Evolutionary conservation across 2,329 filamentous ascomycete genomes (phyloP).

Genomic region (Xylariaceae sp.): DNA sequence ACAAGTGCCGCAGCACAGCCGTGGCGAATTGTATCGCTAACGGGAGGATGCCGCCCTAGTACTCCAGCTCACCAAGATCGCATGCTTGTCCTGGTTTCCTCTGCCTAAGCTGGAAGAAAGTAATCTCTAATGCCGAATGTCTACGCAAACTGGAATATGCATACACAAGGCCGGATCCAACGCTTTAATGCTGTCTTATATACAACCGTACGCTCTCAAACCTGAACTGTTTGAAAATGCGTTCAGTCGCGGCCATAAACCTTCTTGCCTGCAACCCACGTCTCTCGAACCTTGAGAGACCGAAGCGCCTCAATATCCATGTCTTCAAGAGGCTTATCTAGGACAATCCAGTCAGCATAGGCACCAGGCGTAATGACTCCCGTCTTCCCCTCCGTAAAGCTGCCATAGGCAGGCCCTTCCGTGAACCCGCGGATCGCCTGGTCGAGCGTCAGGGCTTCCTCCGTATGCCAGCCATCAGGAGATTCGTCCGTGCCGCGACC

Average conservation of each 20-base stretch:
- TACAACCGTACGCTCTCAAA: no score
- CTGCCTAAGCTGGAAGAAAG: no score
- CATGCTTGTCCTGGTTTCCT: no score
- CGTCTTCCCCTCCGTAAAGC: slow-evolving; percentile 63
- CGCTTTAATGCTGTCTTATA: no score
- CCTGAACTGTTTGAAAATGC: no score
- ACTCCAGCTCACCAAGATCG: no score
- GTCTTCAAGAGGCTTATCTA: slow-evolving; percentile 62
- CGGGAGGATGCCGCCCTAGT: no score
- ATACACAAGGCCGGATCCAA: no score
- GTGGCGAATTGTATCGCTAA: no score
- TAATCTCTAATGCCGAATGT: no score
- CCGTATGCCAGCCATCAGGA: slow-evolving; percentile 60
- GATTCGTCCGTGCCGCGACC: slow-evolving; percentile 56
- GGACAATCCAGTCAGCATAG: slow-evolving; percentile 74
- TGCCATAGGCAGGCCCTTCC: slow-evolving; percentile 62
- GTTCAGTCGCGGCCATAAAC: slow-evolving; percentile 49
- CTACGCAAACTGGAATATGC: no score
- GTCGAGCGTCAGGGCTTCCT: slow-evolving; percentile 64
- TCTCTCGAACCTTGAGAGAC: slow-evolving; percentile 65
- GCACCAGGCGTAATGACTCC: slow-evolving; percentile 66
- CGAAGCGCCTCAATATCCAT: slow-evolving; percentile 60
- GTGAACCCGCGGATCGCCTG: slow-evolving; percentile 70
- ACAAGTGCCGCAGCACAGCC: no score
- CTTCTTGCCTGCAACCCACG: slow-evolving; percentile 68